These are phyloP conservation scores for Phytophthora lateralis DNA, from an alignment of 352 stramenopile genomes.

Conservation along the genomic window DNA sequence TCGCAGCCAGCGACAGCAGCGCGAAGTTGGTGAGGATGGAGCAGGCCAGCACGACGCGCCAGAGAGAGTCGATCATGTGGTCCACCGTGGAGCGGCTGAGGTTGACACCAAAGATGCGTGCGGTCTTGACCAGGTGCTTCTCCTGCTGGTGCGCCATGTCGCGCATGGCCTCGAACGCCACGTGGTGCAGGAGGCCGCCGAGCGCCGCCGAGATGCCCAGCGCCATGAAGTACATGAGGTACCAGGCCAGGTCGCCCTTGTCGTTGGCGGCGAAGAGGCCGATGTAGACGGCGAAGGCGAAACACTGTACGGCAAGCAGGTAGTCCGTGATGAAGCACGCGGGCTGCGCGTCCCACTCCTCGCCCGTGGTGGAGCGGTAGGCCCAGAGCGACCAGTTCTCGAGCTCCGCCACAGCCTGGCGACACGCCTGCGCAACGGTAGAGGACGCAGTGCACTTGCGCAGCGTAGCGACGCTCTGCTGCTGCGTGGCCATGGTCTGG, in stretches of 20 bases:
- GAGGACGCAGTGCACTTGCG: constrained; percentile 30
- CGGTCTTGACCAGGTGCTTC: constrained; percentile 65
- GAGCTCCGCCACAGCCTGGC: constrained; percentile 68
- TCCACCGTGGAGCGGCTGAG: constrained; percentile 76
- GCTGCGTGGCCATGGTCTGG: constrained; percentile 15
- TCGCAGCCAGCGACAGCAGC: constrained; percentile 76
- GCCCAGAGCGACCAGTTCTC: constrained; percentile 84
- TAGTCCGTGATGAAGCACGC: constrained; percentile 91
- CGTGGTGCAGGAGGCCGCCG: constrained; percentile 80
- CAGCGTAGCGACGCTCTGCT: constrained; percentile 12
- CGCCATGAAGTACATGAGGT: constrained; percentile 88
- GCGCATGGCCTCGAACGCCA: constrained; percentile 78
- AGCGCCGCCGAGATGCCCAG: constrained; percentile 81
- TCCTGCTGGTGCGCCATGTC: constrained; percentile 78
- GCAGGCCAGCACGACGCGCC: constrained; percentile 81
- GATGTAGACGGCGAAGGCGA: constrained; percentile 81
- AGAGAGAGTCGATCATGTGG: constrained; percentile 71
- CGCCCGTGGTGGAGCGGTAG: constrained; percentile 72
- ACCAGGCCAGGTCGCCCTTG: constrained; percentile 65
- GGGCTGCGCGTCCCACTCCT: constrained; percentile 87
- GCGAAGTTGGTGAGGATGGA: constrained; percentile 89
- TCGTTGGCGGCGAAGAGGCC: constrained; percentile 69
- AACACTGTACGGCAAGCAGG: constrained; percentile 82
- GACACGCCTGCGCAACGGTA: constrained; percentile 60
- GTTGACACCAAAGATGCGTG: constrained; percentile 75